Conservation (phyloP, 441 rosid genomes). For the Manihot esculenta region DNA sequence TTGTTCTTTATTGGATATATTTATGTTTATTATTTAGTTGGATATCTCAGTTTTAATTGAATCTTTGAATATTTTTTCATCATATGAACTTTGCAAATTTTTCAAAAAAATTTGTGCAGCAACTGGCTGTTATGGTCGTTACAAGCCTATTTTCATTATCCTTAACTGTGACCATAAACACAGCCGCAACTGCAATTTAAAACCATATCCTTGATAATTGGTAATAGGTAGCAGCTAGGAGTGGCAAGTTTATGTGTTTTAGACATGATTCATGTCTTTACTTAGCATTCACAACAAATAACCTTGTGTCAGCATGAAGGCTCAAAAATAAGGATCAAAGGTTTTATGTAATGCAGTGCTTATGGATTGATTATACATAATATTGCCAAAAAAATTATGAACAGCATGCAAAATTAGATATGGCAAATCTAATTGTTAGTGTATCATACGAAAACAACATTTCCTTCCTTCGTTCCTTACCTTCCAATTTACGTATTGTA, state of each 20-base stretch:
- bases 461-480: too few species aligned
- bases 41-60: too few species aligned
- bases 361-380: background rate
- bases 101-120: too few species aligned
- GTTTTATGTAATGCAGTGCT: background rate
- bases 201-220: too few species aligned
- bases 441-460: constrained; percentile 19
- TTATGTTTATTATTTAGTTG: too few species aligned
- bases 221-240: background rate
- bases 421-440: background rate
- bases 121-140: too few species aligned
- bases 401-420: background rate
- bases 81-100: too few species aligned
- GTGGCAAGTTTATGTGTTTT: background rate
- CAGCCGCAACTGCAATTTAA: too few species aligned
- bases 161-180: too few species aligned
- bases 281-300: background rate
- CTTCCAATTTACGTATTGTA: constrained; percentile 64
- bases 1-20: too few species aligned
- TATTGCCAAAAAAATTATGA: background rate
- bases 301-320: background rate
- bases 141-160: too few species aligned
- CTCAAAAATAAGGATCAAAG: background rate
- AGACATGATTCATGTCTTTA: background rate
- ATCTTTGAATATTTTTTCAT: too few species aligned